A percentile compares a stretch with the other conserved stretches of the same genome.
These are phyloP conservation scores for Globisporangium parvum DNA, from an alignment of 352 stramenopile genomes.

Conservation along the genomic window DNA sequence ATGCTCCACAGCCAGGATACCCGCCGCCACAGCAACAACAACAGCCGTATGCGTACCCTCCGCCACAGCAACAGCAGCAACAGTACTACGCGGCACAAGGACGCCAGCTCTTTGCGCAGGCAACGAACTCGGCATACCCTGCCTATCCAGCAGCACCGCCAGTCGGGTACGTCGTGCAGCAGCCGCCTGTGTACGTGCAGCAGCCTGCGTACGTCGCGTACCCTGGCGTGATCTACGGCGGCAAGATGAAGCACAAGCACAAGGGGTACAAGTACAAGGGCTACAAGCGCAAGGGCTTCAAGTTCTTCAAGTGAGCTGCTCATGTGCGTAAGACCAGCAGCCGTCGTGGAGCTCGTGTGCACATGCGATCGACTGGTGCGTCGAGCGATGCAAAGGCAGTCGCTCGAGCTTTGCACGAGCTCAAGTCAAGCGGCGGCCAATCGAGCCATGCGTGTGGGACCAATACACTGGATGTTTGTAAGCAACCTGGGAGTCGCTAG, in stretches of 20 bases:
- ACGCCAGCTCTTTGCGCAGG: conserved; percentile 64
- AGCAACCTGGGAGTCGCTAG: too few species aligned
- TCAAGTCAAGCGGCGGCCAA: too few species aligned
- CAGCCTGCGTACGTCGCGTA: conserved; percentile 59
- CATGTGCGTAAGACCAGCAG: too few species aligned
- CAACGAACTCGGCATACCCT: conserved; percentile 27
- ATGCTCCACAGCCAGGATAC: conserved; percentile 15
- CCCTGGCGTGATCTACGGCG: conserved; percentile 49
- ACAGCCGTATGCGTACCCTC: conserved; percentile 26
- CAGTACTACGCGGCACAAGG: conserved; percentile 65
- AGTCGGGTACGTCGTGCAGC: conserved; percentile 26
- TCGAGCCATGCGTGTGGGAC: too few species aligned
- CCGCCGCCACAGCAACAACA: conserved; percentile 28
- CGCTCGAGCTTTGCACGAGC: too few species aligned
- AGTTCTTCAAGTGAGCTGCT: conserved; percentile 43
- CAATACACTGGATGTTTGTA: too few species aligned
- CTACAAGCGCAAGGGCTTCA: conserved; percentile 51
- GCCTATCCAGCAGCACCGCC: conserved; percentile 13
- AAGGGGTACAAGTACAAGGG: conserved; percentile 49
- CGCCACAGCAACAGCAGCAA: conserved; percentile 31
- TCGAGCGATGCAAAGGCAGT: too few species aligned
- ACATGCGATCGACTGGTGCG: too few species aligned
- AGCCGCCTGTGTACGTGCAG: conserved; percentile 12
- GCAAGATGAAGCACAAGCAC: conserved; percentile 45
- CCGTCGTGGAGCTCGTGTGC: too few species aligned